phyloP scores from a whole-genome alignment of 2,329 filamentous ascomycete species.

The Botrytis aclada region DNA sequence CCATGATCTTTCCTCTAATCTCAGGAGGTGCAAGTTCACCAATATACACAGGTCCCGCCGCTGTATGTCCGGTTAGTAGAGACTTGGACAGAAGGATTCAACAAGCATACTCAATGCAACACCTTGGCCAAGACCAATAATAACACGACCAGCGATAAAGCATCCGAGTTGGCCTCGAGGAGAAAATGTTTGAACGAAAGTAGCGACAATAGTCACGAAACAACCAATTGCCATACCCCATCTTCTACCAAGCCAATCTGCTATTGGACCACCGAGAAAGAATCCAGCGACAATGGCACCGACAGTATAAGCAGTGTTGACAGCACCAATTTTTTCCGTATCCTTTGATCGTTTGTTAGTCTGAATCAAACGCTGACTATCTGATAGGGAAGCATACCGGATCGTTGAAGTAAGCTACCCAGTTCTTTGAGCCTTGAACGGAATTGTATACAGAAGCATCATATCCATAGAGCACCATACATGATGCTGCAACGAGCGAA shows the following conservation, averaged over 20 bases:
- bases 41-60: conserved; percentile 68
- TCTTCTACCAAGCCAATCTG: conserved; percentile 60
- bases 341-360: conserved; percentile 26
- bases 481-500: conserved; percentile 64
- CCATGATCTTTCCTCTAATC: conserved; percentile 66
- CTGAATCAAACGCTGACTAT: not conserved
- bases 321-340: conserved; percentile 47
- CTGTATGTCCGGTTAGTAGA: conserved; percentile 37
- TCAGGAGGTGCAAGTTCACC: conserved; percentile 63
- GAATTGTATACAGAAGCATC: conserved; percentile 74
- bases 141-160: conserved; percentile 66
- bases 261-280: conserved; percentile 61
- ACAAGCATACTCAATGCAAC: conserved; percentile 56
- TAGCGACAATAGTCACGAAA: conserved; percentile 62
- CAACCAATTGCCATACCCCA: conserved; percentile 64
- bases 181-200: conserved; percentile 65
- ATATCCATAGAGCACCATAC: conserved; percentile 73
- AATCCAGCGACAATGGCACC: conserved; percentile 66
- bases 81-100: not conserved
- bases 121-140: conserved; percentile 67
- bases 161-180: conserved; percentile 58
- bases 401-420: conserved; percentile 59
- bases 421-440: conserved; percentile 64
- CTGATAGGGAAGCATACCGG: conserved; percentile 22
- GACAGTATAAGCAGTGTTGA: conserved; percentile 70